Conservation (phyloP, 2,329 filamentous ascomycete species). For the Chrysoporthe deuterocubensis region DNA sequence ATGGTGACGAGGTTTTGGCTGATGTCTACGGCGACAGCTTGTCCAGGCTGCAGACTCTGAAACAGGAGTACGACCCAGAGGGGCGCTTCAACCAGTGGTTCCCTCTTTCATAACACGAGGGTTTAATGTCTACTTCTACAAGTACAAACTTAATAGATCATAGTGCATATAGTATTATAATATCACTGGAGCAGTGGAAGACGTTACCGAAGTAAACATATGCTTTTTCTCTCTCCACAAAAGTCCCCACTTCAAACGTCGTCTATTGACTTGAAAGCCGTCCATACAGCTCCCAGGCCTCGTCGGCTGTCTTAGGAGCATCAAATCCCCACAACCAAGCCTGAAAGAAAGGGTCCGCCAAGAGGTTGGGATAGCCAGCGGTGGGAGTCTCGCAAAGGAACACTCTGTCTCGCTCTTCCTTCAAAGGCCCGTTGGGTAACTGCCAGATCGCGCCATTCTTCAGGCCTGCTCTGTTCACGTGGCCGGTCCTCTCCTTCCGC, state of each 20-base stretch:
- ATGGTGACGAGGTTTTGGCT: constrained; percentile 47
- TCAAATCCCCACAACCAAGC: constrained; percentile 33
- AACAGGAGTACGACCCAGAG: constrained; percentile 52
- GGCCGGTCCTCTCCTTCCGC: constrained; percentile 30
- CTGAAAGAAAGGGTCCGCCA: constrained; percentile 33
- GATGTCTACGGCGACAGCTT: constrained; percentile 52
- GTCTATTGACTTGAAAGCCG: constrained; percentile 26
- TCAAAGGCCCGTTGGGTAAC: constrained; percentile 31
- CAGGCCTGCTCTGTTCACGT: constrained; percentile 30
- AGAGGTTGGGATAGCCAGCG: constrained; percentile 31
- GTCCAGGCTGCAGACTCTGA: constrained; percentile 47
- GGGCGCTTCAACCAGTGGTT: constrained; percentile 41
- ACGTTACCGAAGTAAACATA: background rate
- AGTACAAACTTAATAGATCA: background rate
- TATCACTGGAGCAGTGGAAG: background rate
- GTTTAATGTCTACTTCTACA: no score
- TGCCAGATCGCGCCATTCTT: constrained; percentile 32
- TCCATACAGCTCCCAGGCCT: constrained; percentile 25
- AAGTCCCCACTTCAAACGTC: background rate
- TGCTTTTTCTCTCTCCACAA: background rate
- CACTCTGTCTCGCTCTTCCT: constrained; percentile 30
- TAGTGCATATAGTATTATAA: background rate
- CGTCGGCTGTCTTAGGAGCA: constrained; percentile 25
- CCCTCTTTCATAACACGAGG: background rate
- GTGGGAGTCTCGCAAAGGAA: constrained; percentile 30